A percentile compares a stretch with the other conserved stretches of the same genome.
These are phyloP conservation scores for Fusarium torulosum DNA, from an alignment of 2,329 filamentous ascomycete genomes.

Conservation along the genomic window DNA sequence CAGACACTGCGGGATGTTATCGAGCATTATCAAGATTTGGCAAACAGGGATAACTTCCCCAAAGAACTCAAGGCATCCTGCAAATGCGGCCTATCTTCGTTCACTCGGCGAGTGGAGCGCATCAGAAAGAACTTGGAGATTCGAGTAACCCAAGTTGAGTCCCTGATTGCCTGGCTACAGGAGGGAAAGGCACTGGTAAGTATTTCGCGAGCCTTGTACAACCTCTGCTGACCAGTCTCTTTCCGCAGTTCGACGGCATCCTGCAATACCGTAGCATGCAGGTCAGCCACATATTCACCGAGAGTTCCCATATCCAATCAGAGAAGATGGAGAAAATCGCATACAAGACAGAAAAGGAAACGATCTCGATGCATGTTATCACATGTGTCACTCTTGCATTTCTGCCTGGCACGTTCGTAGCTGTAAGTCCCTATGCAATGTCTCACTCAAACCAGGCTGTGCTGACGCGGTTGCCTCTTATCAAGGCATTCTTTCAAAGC, in stretches of 20 bases:
- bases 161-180: conserved; percentile 1
- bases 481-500: conserved; percentile 2
- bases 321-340: conserved; percentile 55
- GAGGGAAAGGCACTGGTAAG: conserved; percentile 2
- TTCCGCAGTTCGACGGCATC: not conserved
- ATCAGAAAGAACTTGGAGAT: conserved; percentile 20
- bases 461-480: not conserved
- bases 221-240: not conserved
- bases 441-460: not conserved
- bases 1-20: conserved; percentile 14
- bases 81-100: not conserved
- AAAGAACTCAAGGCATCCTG: not conserved
- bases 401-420: conserved; percentile 50
- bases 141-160: conserved; percentile 12
- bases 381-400: conserved; percentile 50
- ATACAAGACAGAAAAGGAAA: conserved; percentile 60
- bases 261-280: conserved; percentile 3
- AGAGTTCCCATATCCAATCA: not conserved
- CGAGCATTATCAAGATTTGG: conserved; percentile 16
- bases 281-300: not conserved
- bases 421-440: conserved; percentile 40
- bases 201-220: no score
- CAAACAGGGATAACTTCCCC: not conserved
- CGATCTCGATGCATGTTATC: conserved; percentile 51
- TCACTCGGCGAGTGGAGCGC: conserved; percentile 12